phyloP scores from a whole-genome alignment of 169 alveolate genomes.

The Plasmodium vinckei region DNA sequence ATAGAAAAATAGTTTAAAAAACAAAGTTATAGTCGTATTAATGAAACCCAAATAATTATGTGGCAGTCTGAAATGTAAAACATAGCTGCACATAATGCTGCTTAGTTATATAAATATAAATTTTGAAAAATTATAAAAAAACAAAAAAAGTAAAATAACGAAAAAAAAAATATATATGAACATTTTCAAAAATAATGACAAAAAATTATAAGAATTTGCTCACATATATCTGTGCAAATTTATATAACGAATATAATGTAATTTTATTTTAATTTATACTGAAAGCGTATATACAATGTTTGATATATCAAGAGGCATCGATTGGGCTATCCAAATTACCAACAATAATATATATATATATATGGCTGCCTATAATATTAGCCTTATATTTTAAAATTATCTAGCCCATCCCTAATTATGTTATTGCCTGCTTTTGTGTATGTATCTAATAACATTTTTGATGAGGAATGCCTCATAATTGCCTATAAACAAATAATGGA shows the following conservation, averaged over 20 bases:
- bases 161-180: background rate
- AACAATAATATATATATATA: no score
- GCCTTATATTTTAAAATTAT: conserved; percentile 78
- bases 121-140: background rate
- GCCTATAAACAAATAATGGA: conserved; percentile 74
- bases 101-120: background rate
- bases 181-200: background rate
- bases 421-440: conserved; percentile 84
- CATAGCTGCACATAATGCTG: background rate
- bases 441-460: conserved; percentile 83
- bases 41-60: no score
- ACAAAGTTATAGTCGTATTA: no score
- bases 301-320: no score
- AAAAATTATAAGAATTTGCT: background rate
- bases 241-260: no score
- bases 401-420: conserved; percentile 81
- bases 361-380: no score
- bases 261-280: no score
- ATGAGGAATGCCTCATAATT: conserved; percentile 84
- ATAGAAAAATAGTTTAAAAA: no score
- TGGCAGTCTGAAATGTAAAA: background rate
- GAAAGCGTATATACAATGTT: no score
- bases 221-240: no score
- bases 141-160: no score
- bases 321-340: no score